A percentile compares a stretch with the other conserved stretches of the same genome.
These are phyloP conservation scores for Aspergillus awamori DNA, from an alignment of 2,329 filamentous ascomycete genomes.

Conservation along the genomic window DNA sequence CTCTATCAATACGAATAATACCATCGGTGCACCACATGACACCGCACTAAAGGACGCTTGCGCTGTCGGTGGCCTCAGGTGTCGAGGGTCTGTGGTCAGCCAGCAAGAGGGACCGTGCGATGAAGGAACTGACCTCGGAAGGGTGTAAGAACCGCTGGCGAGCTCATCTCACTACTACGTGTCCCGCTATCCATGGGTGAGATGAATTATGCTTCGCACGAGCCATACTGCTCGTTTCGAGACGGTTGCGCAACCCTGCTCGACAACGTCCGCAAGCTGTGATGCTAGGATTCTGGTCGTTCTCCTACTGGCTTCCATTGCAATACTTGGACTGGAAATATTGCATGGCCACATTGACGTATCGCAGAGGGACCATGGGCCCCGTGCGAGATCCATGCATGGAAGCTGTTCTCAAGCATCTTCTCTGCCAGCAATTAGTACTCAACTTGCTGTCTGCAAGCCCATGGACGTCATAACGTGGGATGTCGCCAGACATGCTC, in stretches of 20 bases:
- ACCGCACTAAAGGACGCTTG: slow-evolving; percentile 2
- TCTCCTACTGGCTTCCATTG: background rate
- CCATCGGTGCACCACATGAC: slow-evolving; percentile 2
- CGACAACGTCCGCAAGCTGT: background rate
- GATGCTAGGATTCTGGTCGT: no score
- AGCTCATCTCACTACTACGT: background rate
- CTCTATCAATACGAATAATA: background rate
- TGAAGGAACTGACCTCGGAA: background rate
- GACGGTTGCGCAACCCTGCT: no score
- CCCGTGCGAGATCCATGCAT: background rate
- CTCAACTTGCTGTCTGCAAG: background rate
- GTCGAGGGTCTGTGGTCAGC: slow-evolving; percentile 16
- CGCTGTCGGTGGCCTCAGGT: slow-evolving; percentile 15
- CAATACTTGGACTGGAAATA: background rate
- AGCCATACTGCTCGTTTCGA: no score
- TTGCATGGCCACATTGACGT: background rate
- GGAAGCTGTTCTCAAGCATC: background rate
- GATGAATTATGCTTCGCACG: background rate
- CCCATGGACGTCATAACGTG: slow-evolving; percentile 20
- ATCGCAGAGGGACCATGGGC: background rate
- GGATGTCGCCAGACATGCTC: slow-evolving; percentile 9
- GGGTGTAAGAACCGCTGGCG: no score
- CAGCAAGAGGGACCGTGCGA: slow-evolving; percentile 15
- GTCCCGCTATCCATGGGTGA: background rate
- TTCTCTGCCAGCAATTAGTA: slow-evolving; percentile 1